Conservation (phyloP, 352 stramenopile genomes). For the Phytophthora hybrid region DNA sequence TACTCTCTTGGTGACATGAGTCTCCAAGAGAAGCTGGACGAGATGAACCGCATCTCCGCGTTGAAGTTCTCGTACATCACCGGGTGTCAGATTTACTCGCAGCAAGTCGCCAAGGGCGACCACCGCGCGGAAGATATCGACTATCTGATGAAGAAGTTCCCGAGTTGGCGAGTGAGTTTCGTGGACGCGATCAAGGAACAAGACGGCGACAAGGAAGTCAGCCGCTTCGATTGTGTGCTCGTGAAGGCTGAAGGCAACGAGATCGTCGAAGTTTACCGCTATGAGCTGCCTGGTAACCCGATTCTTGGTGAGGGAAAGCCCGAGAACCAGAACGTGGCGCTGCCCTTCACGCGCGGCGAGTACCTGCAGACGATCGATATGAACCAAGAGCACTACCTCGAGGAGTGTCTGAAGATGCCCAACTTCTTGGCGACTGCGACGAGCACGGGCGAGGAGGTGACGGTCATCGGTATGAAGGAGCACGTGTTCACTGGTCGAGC, state of each 20-base stretch:
- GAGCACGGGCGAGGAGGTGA: constrained; percentile 68
- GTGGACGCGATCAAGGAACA: constrained; percentile 75
- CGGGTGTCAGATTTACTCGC: constrained; percentile 88
- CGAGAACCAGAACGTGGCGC: constrained; percentile 90
- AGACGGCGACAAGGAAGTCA: constrained; percentile 42
- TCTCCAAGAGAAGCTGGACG: constrained; percentile 72
- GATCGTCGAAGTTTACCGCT: constrained; percentile 90
- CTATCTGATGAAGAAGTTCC: constrained; percentile 89
- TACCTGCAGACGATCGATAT: constrained; percentile 93
- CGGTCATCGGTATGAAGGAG: constrained; percentile 91
- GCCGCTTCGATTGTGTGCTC: constrained; percentile 79
- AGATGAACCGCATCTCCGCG: constrained; percentile 87
- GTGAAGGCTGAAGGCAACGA: constrained; percentile 82
- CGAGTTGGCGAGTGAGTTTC: constrained; percentile 90
- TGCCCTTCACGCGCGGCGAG: constrained; percentile 88
- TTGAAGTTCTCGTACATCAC: constrained; percentile 93
- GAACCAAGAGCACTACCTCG: constrained; percentile 92
- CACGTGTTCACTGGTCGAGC: constrained; percentile 89
- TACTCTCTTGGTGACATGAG: constrained; percentile 69
- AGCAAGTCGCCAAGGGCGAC: constrained; percentile 79
- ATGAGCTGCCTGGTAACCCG: constrained; percentile 88
- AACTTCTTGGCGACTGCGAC: constrained; percentile 85
- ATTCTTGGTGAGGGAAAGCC: constrained; percentile 90
- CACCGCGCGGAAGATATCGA: constrained; percentile 90
- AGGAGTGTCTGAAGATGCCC: constrained; percentile 90